phyloP scores from a whole-genome alignment of 2,329 filamentous ascomycete genomes.

The Stachybotrys chlorohalonatus region DNA sequence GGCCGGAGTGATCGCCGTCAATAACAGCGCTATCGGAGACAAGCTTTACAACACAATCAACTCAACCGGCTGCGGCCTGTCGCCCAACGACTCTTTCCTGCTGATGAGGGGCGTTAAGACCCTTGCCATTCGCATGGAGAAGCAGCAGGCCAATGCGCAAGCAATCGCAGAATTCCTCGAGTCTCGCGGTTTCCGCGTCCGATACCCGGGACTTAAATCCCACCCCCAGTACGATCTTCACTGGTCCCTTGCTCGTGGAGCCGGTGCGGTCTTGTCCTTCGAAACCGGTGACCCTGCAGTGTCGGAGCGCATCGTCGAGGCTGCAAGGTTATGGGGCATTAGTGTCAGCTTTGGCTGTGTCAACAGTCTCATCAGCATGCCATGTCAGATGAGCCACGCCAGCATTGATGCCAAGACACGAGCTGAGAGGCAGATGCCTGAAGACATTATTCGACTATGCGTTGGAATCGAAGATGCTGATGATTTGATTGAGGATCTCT shows the following conservation, averaged over 20 bases:
- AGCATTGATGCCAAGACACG: constrained; percentile 95
- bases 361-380: constrained; percentile 98
- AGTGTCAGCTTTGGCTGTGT: constrained; percentile 97
- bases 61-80: constrained; percentile 84
- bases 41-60: constrained; percentile 97
- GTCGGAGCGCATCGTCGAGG: constrained; percentile 90
- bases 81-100: constrained; percentile 92
- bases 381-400: constrained; percentile 98
- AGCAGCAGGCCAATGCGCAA: constrained; percentile 90
- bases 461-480: constrained; percentile 92
- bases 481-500: constrained; percentile 88
- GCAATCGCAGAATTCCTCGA: constrained; percentile 89
- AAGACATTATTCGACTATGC: constrained; percentile 91
- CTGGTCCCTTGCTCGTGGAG: constrained; percentile 88
- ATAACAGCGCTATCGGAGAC: constrained; percentile 72
- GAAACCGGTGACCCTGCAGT: constrained; percentile 82
- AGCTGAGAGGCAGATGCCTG: constrained; percentile 81
- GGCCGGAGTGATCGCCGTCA: constrained; percentile 92
- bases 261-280: constrained; percentile 90
- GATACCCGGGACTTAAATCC: constrained; percentile 87
- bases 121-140: constrained; percentile 95
- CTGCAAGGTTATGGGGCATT: constrained; percentile 84
- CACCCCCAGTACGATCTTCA: constrained; percentile 96
- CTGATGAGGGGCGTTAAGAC: constrained; percentile 95
- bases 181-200: constrained; percentile 81